phyloP scores from a whole-genome alignment of 352 stramenopile genomes.

The Salisapilia sapeloensis region DNA sequence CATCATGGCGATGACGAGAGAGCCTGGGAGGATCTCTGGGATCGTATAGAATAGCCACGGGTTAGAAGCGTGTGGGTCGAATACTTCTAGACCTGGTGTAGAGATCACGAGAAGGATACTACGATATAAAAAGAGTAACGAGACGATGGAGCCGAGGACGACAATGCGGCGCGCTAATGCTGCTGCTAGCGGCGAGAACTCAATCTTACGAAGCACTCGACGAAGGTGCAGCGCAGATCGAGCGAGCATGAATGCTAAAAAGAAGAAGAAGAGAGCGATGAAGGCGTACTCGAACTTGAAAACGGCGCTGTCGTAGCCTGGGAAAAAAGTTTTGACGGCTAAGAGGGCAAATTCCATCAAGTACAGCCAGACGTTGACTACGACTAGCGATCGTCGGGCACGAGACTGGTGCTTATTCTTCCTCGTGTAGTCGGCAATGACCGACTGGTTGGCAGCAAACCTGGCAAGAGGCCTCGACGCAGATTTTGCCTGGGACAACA shows the following conservation, averaged over 20 bases:
- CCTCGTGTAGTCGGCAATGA: slow-evolving; percentile 56
- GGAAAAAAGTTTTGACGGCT: slow-evolving; percentile 55
- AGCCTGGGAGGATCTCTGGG: slow-evolving; percentile 44
- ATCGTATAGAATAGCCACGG: slow-evolving; percentile 66
- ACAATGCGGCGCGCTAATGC: slow-evolving; percentile 33
- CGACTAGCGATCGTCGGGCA: slow-evolving; percentile 45
- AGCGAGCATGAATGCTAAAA: slow-evolving; percentile 49
- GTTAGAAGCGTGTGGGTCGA: slow-evolving; percentile 50
- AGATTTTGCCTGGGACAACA: slow-evolving; percentile 26
- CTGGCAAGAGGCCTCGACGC: slow-evolving; percentile 38
- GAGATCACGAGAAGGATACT: slow-evolving; percentile 44
- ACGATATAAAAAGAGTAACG: slow-evolving; percentile 38
- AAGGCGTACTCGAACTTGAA: slow-evolving; percentile 61
- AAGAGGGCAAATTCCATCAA: slow-evolving; percentile 51
- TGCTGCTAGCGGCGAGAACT: slow-evolving; percentile 45
- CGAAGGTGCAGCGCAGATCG: slow-evolving; percentile 27
- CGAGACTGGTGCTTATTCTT: slow-evolving; percentile 22
- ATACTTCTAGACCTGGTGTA: slow-evolving; percentile 47
- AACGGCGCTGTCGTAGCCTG: slow-evolving; percentile 24
- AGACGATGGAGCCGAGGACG: slow-evolving; percentile 31
- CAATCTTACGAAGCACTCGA: slow-evolving; percentile 44
- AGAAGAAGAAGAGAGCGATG: slow-evolving; percentile 56
- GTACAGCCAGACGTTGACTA: slow-evolving; percentile 75
- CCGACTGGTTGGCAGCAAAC: slow-evolving; percentile 47
- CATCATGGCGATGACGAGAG: slow-evolving; percentile 70